Evolutionary conservation across 169 alveolate genomes (phyloP).

Genomic region (Perkinsus marinus): DNA sequence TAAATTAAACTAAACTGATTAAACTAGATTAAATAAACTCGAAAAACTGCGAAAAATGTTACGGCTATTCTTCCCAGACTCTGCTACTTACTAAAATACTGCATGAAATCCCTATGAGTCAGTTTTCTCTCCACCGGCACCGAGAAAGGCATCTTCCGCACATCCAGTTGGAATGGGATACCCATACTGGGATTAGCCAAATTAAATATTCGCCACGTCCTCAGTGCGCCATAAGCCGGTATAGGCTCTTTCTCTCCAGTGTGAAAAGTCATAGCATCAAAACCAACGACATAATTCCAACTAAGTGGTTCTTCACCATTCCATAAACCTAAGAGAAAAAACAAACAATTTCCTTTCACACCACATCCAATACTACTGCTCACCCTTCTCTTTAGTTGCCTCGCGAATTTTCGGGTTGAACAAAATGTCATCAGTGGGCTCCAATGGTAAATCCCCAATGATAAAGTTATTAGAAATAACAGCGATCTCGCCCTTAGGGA

Average conservation of each 20-base stretch:
- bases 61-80: not conserved
- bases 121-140: not conserved
- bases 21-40: no score
- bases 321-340: not conserved
- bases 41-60: no score
- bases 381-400: not conserved
- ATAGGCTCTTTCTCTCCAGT: not conserved
- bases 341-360: not conserved
- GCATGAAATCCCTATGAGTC: not conserved
- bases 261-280: not conserved
- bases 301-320: not conserved
- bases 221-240: not conserved
- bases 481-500: conserved; percentile 1
- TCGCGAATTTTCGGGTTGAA: not conserved
- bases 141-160: not conserved
- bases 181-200: not conserved
- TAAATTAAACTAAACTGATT: no score
- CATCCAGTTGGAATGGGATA: not conserved
- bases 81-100: not conserved
- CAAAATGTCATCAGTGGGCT: conserved; percentile 1
- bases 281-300: not conserved
- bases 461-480: conserved; percentile 4
- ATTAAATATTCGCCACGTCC: not conserved
- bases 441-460: not conserved
- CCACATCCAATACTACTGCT: no score